Evolutionary conservation across 1,284 basidiomycete genomes (phyloP).

Genomic region (Leccinum subatratum): DNA sequence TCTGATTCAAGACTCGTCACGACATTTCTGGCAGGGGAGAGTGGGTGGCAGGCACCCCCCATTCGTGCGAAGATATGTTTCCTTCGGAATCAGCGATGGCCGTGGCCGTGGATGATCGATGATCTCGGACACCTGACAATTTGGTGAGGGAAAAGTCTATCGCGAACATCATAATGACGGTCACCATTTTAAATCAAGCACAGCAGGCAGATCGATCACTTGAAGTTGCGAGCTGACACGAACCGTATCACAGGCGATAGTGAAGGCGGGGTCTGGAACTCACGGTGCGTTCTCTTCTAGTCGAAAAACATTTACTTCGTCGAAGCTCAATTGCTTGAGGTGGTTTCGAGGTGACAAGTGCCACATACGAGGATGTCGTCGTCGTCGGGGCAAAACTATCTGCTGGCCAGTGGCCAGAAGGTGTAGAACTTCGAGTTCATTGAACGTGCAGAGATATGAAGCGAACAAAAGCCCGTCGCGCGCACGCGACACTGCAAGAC

Average conservation of each 20-base stretch:
- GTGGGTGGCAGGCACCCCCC: slow-evolving; percentile 42
- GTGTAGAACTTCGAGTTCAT: slow-evolving; percentile 56
- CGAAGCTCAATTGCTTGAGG: slow-evolving; percentile 37
- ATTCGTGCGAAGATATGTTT: slow-evolving; percentile 58
- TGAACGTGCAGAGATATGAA: slow-evolving; percentile 38
- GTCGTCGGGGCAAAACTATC: slow-evolving; percentile 81
- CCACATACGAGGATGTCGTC: slow-evolving; percentile 75
- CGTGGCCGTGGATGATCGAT: slow-evolving; percentile 31
- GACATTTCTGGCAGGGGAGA: neutral
- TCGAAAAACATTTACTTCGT: slow-evolving; percentile 64
- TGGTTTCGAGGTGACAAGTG: slow-evolving; percentile 69
- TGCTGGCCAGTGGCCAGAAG: slow-evolving; percentile 58
- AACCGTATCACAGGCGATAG: slow-evolving; percentile 6
- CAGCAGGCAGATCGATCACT: slow-evolving; percentile 70
- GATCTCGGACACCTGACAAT: slow-evolving; percentile 50
- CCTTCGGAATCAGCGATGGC: slow-evolving; percentile 84
- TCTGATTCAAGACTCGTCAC: slow-evolving; percentile 32
- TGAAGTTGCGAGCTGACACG: slow-evolving; percentile 58
- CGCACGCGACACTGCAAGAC: slow-evolving; percentile 44
- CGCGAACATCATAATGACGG: neutral
- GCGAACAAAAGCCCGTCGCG: slow-evolving; percentile 46
- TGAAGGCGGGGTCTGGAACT: neutral
- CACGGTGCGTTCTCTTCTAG: slow-evolving; percentile 24
- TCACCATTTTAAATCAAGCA: slow-evolving; percentile 93
- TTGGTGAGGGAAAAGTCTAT: slow-evolving; percentile 3